Evolutionary conservation across 495 filamentous ascomycete species (phyloP).

Genomic region (Aspergillus heteromorphus): DNA sequence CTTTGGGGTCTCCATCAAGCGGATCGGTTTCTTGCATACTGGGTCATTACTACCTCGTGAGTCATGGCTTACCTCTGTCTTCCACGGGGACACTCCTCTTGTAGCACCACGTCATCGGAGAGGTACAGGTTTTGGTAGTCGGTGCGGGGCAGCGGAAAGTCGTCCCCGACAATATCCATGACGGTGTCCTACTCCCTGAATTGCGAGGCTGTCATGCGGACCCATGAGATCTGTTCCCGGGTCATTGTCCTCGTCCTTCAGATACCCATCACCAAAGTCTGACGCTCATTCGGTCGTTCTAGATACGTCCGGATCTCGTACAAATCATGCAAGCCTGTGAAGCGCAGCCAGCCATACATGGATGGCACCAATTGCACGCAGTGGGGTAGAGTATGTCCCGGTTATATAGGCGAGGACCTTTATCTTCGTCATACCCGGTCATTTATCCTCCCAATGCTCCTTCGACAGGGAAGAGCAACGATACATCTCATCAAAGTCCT

Average conservation of each 20-base stretch:
- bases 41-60: slow-evolving; percentile 3
- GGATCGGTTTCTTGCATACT: slow-evolving; percentile 5
- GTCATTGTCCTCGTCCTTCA: slow-evolving; percentile 27
- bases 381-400: slow-evolving; percentile 18
- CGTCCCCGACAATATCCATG: not conserved
- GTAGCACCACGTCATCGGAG: not conserved
- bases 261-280: slow-evolving; percentile 24
- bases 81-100: not conserved
- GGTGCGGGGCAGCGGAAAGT: not conserved
- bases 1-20: slow-evolving; percentile 2
- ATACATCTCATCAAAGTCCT: slow-evolving; percentile 10
- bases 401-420: slow-evolving; percentile 18
- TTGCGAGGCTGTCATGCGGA: slow-evolving; percentile 14
- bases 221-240: slow-evolving; percentile 26
- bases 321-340: not conserved
- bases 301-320: too few species aligned
- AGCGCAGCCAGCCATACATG: slow-evolving; percentile 8
- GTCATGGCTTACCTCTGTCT: not conserved
- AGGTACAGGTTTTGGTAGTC: not conserved
- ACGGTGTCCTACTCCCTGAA: slow-evolving; percentile 5
- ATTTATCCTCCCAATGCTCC: slow-evolving; percentile 20
- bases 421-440: slow-evolving; percentile 7
- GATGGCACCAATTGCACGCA: slow-evolving; percentile 15
- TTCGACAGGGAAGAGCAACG: slow-evolving; percentile 1
- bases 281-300: too few species aligned